Evolutionary conservation across 768 basidiomycete genomes (phyloP).

Genomic region (Rhodotorula babjevae): DNA sequence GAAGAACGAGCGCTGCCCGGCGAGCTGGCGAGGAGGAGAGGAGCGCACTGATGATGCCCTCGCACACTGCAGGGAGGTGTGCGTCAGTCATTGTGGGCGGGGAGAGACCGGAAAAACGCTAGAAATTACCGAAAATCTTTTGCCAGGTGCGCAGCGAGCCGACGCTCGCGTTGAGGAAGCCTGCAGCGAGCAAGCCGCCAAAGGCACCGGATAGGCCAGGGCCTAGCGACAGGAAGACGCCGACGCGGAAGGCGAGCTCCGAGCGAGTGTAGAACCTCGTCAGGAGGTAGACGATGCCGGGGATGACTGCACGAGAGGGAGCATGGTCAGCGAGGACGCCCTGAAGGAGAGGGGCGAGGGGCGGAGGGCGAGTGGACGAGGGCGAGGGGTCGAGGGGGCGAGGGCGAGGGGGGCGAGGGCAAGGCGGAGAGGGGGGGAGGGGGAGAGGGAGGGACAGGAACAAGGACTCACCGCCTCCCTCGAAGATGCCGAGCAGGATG

Average conservation of each 20-base stretch:
- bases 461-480: constrained; percentile 17
- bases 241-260: constrained; percentile 27
- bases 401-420: too few relatives aligned
- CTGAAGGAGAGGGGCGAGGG: too few relatives aligned
- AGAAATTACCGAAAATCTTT: constrained; percentile 26
- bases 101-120: too few relatives aligned
- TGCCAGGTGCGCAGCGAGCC: constrained; percentile 25
- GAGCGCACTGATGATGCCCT: constrained; percentile 20
- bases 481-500: constrained; percentile 26
- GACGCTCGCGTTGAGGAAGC: constrained; percentile 11
- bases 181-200: constrained; percentile 30
- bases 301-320: constrained; percentile 7
- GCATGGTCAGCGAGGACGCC: too few relatives aligned
- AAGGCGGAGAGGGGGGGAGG: too few relatives aligned
- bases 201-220: constrained; percentile 30
- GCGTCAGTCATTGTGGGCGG: too few relatives aligned
- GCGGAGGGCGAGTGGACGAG: too few relatives aligned
- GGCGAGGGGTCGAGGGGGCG: too few relatives aligned
- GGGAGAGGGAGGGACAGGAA: too few relatives aligned
- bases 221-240: constrained; percentile 30
- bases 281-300: constrained; percentile 33
- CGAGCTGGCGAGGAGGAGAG: background rate
- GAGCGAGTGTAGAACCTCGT: constrained; percentile 21
- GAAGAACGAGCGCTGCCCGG: too few relatives aligned
- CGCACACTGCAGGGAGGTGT: too few relatives aligned